These are phyloP conservation scores for Paracamarosporium sp. DNA, from an alignment of 2,329 filamentous ascomycete species.

Conservation along the genomic window DNA sequence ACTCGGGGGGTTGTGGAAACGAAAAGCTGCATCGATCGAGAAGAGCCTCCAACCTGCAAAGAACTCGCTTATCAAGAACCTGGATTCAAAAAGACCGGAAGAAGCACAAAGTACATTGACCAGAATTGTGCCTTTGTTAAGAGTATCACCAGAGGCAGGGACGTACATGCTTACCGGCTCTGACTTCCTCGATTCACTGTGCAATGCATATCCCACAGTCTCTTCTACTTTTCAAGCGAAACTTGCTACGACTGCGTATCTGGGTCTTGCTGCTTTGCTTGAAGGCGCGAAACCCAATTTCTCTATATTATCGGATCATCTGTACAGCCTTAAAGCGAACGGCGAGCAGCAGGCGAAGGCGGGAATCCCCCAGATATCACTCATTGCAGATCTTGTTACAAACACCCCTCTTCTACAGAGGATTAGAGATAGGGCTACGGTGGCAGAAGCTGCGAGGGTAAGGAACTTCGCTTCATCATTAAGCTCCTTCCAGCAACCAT, in stretches of 20 bases:
- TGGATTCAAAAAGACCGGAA: constrained; percentile 69
- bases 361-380: constrained; percentile 56
- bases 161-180: constrained; percentile 79
- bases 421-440: constrained; percentile 62
- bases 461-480: constrained; percentile 68
- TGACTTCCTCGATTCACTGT: constrained; percentile 83
- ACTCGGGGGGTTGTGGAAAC: constrained; percentile 60
- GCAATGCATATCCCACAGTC: constrained; percentile 69
- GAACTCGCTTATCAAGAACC: constrained; percentile 64
- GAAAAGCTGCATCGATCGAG: constrained; percentile 59
- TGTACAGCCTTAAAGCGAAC: constrained; percentile 79
- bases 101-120: constrained; percentile 63
- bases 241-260: constrained; percentile 75
- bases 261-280: constrained; percentile 75
- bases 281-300: constrained; percentile 72
- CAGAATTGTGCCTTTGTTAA: constrained; percentile 68
- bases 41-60: constrained; percentile 66
- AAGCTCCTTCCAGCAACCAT: constrained; percentile 61
- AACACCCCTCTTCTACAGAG: constrained; percentile 76
- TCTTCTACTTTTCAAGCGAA: constrained; percentile 68
- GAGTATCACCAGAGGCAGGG: constrained; percentile 63
- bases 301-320: constrained; percentile 79
- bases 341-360: constrained; percentile 66
- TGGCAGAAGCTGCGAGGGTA: constrained; percentile 60
- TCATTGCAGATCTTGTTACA: constrained; percentile 84